Evolutionary conservation across 345 rosid genomes (phyloP).

Genomic region (Dipteronia dyeriana): DNA sequence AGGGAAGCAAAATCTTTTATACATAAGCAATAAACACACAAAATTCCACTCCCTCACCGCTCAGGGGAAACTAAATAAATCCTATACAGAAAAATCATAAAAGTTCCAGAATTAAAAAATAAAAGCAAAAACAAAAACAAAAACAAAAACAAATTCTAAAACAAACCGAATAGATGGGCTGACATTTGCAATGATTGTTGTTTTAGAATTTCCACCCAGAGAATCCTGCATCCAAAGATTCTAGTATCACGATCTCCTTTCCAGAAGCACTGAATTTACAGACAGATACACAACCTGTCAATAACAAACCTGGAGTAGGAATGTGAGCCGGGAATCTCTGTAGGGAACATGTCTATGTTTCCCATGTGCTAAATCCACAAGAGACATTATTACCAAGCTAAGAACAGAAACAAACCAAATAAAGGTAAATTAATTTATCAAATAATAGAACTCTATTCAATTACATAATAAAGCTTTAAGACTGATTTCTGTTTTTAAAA

Average conservation of each 20-base stretch:
- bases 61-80: not conserved
- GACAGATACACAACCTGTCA: conserved; percentile 9
- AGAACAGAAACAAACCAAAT: conserved; percentile 20
- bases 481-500: conserved; percentile 4
- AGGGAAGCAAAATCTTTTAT: conserved; percentile 11
- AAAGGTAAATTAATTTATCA: conserved; percentile 4
- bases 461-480: not conserved
- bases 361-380: conserved; percentile 96
- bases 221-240: conserved; percentile 71
- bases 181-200: conserved; percentile 91
- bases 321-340: conserved; percentile 96
- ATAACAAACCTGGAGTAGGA: conserved; percentile 80
- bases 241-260: not conserved
- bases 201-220: conserved; percentile 93
- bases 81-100: not conserved
- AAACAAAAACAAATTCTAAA: conserved; percentile 15
- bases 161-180: conserved; percentile 89
- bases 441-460: not conserved
- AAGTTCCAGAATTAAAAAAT: not conserved
- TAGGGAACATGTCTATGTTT: conserved; percentile 94
- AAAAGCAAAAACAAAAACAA: no score
- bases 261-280: conserved; percentile 10
- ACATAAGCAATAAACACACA: conserved; percentile 13
- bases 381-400: conserved; percentile 93
- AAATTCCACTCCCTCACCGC: not conserved